Evolutionary conservation across 164 flowering plant genomes (phyloP).

Genomic region (Hamamelis virginiana): DNA sequence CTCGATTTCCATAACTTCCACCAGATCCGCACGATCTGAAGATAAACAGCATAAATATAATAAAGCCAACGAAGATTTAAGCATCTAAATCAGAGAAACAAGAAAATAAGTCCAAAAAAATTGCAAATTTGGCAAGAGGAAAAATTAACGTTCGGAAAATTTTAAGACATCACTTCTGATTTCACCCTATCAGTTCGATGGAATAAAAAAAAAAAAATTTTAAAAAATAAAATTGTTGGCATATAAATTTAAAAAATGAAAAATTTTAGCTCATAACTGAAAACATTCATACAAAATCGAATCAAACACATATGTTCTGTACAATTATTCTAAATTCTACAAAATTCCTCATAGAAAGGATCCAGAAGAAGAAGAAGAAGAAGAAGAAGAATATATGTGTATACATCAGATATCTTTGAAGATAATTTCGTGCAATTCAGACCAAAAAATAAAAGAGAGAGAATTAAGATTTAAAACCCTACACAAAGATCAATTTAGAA

Average conservation of each 20-base stretch:
- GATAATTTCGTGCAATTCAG: neutral
- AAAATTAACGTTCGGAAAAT: too few relatives aligned
- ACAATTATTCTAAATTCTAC: neutral
- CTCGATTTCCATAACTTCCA: neutral
- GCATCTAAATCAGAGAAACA: neutral
- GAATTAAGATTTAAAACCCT: constrained; percentile 25
- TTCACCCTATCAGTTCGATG: too few relatives aligned
- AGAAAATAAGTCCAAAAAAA: neutral
- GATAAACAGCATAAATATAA: neutral
- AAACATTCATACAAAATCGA: neutral
- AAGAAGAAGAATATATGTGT: too few relatives aligned
- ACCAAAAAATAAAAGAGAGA: neutral
- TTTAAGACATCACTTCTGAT: too few relatives aligned
- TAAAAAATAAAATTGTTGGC: too few relatives aligned
- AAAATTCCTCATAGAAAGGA: neutral
- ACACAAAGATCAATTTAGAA: constrained; percentile 4
- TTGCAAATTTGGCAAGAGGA: too few relatives aligned
- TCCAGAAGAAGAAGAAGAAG: neutral
- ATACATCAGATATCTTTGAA: neutral
- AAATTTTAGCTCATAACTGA: too few relatives aligned
- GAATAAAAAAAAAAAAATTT: too few relatives aligned
- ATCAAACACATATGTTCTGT: neutral
- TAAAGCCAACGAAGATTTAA: neutral
- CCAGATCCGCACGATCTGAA: constrained; percentile 1
- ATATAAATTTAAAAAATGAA: too few relatives aligned